Evolutionary conservation across 345 rosid species (phyloP).

Genomic region (Populus pruinosa): DNA sequence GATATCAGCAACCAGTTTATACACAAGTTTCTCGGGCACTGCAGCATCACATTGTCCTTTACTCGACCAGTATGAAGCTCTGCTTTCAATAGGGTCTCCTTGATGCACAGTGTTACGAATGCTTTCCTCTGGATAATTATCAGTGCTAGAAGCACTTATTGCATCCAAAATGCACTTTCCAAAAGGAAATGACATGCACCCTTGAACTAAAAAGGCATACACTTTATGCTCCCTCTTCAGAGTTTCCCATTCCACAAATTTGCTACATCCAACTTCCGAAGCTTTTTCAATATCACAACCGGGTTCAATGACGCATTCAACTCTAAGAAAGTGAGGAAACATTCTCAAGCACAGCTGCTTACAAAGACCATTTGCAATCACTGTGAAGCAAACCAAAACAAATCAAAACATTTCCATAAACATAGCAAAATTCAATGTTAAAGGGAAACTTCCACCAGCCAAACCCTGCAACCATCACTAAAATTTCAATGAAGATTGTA

Average conservation of each 20-base stretch:
- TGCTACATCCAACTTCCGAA: conserved; percentile 52
- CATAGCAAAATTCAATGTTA: not conserved
- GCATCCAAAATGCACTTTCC: conserved; percentile 53
- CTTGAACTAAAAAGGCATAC: conserved; percentile 55
- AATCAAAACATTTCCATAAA: not conserved
- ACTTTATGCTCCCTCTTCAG: conserved; percentile 67
- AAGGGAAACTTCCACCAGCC: not conserved
- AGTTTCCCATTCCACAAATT: conserved; percentile 38
- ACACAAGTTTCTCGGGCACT: conserved; percentile 84
- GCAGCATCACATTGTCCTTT: conserved; percentile 57
- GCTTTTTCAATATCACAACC: conserved; percentile 7
- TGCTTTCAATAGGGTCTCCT: conserved; percentile 39
- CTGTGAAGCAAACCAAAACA: conserved; percentile 36
- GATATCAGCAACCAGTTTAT: conserved; percentile 58
- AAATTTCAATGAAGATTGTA: not conserved
- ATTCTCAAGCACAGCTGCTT: conserved; percentile 62
- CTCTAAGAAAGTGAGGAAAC: conserved; percentile 55
- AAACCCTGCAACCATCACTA: not conserved
- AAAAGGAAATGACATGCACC: conserved; percentile 36
- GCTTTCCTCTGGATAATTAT: conserved; percentile 77
- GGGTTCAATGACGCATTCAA: conserved; percentile 47
- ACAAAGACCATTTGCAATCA: conserved; percentile 50
- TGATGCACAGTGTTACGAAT: conserved; percentile 64
- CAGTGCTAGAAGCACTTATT: conserved; percentile 85
- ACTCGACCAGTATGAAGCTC: conserved; percentile 94